Evolutionary conservation across 2,329 filamentous ascomycete genomes (phyloP).

Genomic region (Decorospora gaudefroyi): DNA sequence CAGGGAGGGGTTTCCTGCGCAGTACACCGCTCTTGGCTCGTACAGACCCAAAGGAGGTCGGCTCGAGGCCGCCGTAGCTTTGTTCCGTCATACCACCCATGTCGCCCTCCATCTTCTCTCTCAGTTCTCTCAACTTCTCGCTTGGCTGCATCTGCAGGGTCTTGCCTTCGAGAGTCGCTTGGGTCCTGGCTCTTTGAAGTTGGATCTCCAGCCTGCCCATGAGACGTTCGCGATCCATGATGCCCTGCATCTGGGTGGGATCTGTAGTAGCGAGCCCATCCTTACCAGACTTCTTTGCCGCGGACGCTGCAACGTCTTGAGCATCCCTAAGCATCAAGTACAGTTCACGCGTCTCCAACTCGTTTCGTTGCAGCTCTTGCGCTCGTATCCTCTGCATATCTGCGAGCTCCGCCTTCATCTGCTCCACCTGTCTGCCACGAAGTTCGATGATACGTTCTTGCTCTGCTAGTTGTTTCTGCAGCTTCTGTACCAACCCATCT

Average conservation of each 20-base stretch:
- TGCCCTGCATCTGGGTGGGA: conserved; percentile 81
- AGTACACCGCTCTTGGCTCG: conserved; percentile 50
- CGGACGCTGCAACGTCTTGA: conserved; percentile 91
- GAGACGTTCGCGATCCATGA: conserved; percentile 86
- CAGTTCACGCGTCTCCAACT: conserved; percentile 92
- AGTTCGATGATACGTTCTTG: conserved; percentile 89
- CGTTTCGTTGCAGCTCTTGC: conserved; percentile 90
- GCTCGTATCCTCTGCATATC: conserved; percentile 83
- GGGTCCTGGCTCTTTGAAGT: conserved; percentile 94
- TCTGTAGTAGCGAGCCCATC: conserved; percentile 65
- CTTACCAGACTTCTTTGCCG: conserved; percentile 65
- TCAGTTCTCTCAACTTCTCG: conserved; percentile 85
- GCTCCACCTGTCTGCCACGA: conserved; percentile 81
- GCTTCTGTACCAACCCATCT: conserved; percentile 87
- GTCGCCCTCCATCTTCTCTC: conserved; percentile 86
- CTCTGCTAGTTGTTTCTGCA: conserved; percentile 93
- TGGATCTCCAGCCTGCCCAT: conserved; percentile 96
- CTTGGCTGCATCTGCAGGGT: conserved; percentile 85
- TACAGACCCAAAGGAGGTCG: conserved; percentile 65
- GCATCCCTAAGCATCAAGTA: conserved; percentile 98
- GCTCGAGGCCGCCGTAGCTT: conserved; percentile 61
- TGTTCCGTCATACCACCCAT: conserved; percentile 53
- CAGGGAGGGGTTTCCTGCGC: conserved; percentile 47
- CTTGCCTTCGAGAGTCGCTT: conserved; percentile 94
- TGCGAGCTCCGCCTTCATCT: conserved; percentile 85